phyloP scores from a whole-genome alignment of 2,329 filamentous ascomycete species.

The Monilinia polystroma region DNA sequence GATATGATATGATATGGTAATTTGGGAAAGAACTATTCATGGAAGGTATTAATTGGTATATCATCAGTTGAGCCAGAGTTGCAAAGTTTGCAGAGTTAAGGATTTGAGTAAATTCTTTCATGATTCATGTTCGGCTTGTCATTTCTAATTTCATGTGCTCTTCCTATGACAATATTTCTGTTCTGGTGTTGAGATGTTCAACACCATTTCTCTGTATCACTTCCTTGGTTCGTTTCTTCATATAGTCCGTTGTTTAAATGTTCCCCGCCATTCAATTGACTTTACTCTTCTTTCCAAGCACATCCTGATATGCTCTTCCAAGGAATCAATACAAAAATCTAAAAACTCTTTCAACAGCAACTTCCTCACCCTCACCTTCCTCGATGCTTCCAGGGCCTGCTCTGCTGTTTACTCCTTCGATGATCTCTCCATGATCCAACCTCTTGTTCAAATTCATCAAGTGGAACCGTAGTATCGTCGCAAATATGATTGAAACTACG shows the following conservation, averaged over 20 bases:
- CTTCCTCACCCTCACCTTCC: slow-evolving; percentile 16
- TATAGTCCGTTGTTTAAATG: background rate
- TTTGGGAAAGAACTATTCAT: background rate
- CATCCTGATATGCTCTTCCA: background rate
- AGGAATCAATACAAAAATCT: slow-evolving; percentile 6
- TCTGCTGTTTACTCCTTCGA: slow-evolving; percentile 43
- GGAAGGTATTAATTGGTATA: background rate
- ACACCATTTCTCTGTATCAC: too few relatives aligned
- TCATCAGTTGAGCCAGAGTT: background rate
- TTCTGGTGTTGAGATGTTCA: too few relatives aligned
- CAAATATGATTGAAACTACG: slow-evolving; percentile 61
- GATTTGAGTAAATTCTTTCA: too few relatives aligned
- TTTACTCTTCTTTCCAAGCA: background rate
- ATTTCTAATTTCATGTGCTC: too few relatives aligned
- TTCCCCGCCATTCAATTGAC: background rate
- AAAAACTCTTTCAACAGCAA: slow-evolving; percentile 20
- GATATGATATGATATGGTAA: background rate
- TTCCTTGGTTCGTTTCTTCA: too few relatives aligned
- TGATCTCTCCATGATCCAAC: slow-evolving; percentile 58
- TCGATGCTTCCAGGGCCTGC: background rate
- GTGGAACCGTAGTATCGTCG: slow-evolving; percentile 61
- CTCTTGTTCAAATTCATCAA: slow-evolving; percentile 67
- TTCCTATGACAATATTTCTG: too few relatives aligned
- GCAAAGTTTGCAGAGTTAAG: too few relatives aligned
- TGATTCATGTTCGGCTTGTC: too few relatives aligned